These are phyloP conservation scores for Paraphaeosphaeria minitans DNA, from an alignment of 2,329 filamentous ascomycete species.

Conservation along the genomic window DNA sequence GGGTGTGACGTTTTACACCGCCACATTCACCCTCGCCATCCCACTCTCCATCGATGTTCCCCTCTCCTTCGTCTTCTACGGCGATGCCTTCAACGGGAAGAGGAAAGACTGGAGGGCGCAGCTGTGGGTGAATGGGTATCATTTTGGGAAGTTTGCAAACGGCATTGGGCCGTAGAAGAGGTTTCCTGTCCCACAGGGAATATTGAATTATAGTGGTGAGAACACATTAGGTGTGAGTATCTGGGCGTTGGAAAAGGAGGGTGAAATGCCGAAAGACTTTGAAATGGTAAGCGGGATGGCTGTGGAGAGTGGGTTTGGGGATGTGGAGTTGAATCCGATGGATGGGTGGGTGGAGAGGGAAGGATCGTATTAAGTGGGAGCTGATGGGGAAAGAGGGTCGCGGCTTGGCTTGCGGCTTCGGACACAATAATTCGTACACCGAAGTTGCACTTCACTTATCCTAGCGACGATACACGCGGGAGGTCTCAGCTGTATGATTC, in stretches of 20 bases:
- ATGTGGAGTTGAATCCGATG: slow-evolving; percentile 21
- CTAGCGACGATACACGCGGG: too few species aligned
- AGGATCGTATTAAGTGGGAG: slow-evolving; percentile 20
- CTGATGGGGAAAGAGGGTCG: too few species aligned
- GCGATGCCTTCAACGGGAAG: slow-evolving; percentile 44
- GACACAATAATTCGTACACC: too few species aligned
- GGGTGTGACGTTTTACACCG: slow-evolving; percentile 62
- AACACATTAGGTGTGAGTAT: slow-evolving; percentile 71
- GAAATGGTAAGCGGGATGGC: slow-evolving; percentile 55
- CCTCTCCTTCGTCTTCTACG: slow-evolving; percentile 60
- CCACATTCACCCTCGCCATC: slow-evolving; percentile 60
- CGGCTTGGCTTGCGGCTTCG: too few species aligned
- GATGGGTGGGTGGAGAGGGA: slow-evolving; percentile 21
- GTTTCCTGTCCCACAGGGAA: slow-evolving; percentile 73
- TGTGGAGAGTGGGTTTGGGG: slow-evolving; percentile 40
- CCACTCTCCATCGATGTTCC: slow-evolving; percentile 64
- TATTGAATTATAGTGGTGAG: slow-evolving; percentile 69
- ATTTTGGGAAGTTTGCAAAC: slow-evolving; percentile 69
- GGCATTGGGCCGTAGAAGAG: slow-evolving; percentile 72
- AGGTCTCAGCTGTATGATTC: neutral
- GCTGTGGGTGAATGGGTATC: slow-evolving; percentile 75
- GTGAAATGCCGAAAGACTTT: slow-evolving; percentile 62
- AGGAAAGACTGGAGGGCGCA: slow-evolving; percentile 59
- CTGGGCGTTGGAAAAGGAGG: slow-evolving; percentile 65
- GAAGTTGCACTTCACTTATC: too few species aligned